Base-by-base conservation (phyloP, 805 yeast species). In the Kuraishia borneana region DNA sequence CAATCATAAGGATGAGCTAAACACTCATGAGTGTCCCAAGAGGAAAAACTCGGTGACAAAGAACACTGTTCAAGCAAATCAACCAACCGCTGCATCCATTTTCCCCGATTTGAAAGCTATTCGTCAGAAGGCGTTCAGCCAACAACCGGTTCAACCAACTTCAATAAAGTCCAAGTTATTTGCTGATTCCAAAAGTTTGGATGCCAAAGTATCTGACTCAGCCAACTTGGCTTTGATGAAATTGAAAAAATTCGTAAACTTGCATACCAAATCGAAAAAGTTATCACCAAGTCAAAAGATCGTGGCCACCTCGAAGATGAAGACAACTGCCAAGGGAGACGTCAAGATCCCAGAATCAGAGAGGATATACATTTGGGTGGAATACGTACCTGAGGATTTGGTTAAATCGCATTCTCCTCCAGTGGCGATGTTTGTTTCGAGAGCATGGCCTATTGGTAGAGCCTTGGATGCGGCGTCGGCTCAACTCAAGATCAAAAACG, bases 381-480 rank as follows among this genome's bases (percentile, higher is more conserved):
- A 62, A 22, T 64, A 61, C 38, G 50, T 70, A 14, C 53, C 63
- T 20, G 54, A 52, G 34, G 57, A 37, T 32, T 35, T 37, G 13
- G 30, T 21, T 7, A 27, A n/a, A 17, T 32, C 34, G n/a, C 26
- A 39, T 8, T 26, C 38, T 5, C 23, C 18, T 13, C 35, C 54
- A 26, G 48, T 45, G 14, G 58, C 67, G 1, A 45, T 73, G 14
- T 76, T 47, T 48, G 64, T 74, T 10, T 70, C 72, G 13, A 68
- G 63, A 37, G 53, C 61, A 20, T 75, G 81, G 80, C 70, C 76
- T 0, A 65, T 73, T 21, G 83, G 83, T 1, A 53, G 74, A 36
- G 65, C 73, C 13, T 48, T 76, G 22, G 83, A 76, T 47, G 60
- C 63, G 18, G 60, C 69, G 5, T 66, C 79, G 6, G 67, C 63